A percentile compares a stretch with the other conserved stretches of the same genome.
phyloP scores from a whole-genome alignment of 169 alveolate species.

The Sarcocystis neurona region DNA sequence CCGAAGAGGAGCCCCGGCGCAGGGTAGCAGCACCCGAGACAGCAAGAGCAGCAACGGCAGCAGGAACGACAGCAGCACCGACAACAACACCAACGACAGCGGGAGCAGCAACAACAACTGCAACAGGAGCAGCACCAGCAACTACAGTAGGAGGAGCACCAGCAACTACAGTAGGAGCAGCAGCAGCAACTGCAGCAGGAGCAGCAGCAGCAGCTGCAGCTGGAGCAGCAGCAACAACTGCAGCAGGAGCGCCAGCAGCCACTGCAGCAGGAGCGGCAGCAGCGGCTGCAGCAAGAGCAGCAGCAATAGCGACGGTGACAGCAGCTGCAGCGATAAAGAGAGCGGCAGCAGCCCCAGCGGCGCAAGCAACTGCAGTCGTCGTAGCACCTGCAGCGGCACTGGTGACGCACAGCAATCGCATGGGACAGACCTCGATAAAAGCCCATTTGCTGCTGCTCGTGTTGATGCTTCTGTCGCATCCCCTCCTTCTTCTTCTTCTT shows the following conservation, averaged over 20 bases:
- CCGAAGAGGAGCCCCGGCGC: background rate
- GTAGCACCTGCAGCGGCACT: too few relatives aligned
- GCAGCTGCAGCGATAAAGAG: too few relatives aligned
- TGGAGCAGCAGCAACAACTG: constrained; percentile 76
- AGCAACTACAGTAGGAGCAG: too few relatives aligned
- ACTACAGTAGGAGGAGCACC: too few relatives aligned
- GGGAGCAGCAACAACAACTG: background rate
- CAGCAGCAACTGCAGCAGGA: too few relatives aligned
- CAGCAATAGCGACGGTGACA: background rate
- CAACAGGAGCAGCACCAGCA: background rate
- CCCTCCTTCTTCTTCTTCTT: too few relatives aligned
- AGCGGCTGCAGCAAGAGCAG: background rate
- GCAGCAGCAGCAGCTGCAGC: constrained; percentile 68
- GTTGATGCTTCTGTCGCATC: too few relatives aligned
- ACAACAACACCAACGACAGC: background rate
- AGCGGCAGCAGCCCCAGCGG: too few relatives aligned
- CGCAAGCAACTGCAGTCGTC: too few relatives aligned
- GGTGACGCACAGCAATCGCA: too few relatives aligned
- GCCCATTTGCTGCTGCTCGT: too few relatives aligned
- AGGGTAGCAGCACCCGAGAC: background rate
- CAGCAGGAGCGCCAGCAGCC: constrained; percentile 72
- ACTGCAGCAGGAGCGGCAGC: background rate
- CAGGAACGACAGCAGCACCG: background rate
- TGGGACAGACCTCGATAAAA: too few relatives aligned
- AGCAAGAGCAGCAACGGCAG: background rate